phyloP scores from a whole-genome alignment of 2,329 filamentous ascomycete genomes.

The Colletotrichum tanaceti region DNA sequence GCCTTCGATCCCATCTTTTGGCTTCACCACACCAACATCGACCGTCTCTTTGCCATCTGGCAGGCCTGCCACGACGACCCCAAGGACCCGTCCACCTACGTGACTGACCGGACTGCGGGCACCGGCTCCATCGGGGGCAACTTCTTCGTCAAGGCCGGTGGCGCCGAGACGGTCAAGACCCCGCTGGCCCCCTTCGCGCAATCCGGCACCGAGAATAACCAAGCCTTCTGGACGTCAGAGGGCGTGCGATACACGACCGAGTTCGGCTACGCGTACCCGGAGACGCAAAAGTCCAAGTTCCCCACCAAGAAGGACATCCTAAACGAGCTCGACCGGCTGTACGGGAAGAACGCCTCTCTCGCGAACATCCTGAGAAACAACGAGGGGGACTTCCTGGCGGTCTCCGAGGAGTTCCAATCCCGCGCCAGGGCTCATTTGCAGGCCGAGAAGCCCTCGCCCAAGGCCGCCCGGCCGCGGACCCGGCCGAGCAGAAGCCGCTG shows the following conservation, averaged over 20 bases:
- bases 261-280: constrained; percentile 47
- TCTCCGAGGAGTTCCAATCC: constrained; percentile 18
- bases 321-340: constrained; percentile 30
- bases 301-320: constrained; percentile 41
- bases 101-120: constrained; percentile 17
- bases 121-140: constrained; percentile 43
- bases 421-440: constrained; percentile 27
- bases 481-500: not conserved
- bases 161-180: constrained; percentile 38
- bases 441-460: not conserved
- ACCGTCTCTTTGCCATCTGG: constrained; percentile 38
- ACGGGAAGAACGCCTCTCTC: constrained; percentile 32
- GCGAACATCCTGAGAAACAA: constrained; percentile 31
- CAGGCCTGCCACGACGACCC: constrained; percentile 35
- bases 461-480: not conserved
- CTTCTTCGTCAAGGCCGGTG: constrained; percentile 47
- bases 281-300: constrained; percentile 45
- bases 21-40: constrained; percentile 50
- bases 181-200: constrained; percentile 46
- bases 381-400: constrained; percentile 14
- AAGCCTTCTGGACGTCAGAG: constrained; percentile 47
- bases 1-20: constrained; percentile 74
- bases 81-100: constrained; percentile 25
- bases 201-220: constrained; percentile 8
- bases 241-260: constrained; percentile 43